Evolutionary conservation across 495 filamentous ascomycete genomes (phyloP), one percentile per base, ranked within the genome.

Genomic region (Hypoxylon fuscum): DNA sequence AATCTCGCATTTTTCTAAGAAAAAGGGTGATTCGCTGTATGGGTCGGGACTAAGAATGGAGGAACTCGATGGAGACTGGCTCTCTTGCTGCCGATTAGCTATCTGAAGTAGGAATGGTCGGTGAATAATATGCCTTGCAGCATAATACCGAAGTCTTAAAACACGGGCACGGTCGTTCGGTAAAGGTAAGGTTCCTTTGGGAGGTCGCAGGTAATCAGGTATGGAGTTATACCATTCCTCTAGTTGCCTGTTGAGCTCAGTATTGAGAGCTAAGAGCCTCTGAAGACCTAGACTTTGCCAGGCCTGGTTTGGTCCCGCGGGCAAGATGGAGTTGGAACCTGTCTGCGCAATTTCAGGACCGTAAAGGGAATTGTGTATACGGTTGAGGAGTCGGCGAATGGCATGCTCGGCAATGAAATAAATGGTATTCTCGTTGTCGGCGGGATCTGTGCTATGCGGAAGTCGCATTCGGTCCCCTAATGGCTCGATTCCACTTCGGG

Each of bases 141-240:
- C 72, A 41, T 72, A 74, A 38, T 76, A 76, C 15, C 73, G 72
- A 48, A 74, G 69, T 17, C 70, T 63, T 25, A 76, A 59, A n/a
- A 73, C 63, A 2, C 70, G 59, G 6, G 65, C 66, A 34, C 73
- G 70, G 27, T 71, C 68, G 43, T 66, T 69, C 1, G 70, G 49
- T 12, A 72, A 49, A 32, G 51, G 44, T 4, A 67, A 29, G 20
- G 63, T 67, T 25, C 64, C 72, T 35, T 73, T 69, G 0, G 43
- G 41, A 10, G 72, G 72, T 14, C 72, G 68, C 14, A 73, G 34
- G 29, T 67, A 68, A 53, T 72, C 72, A 10, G 73, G 73, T 32
- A 72, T 76, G 25, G 73, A 76, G 38, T 65, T 62, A 47, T 76
- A 74, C 73, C 73, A 76, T 45, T 72, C 66, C 27, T 76, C 73